A percentile compares a stretch with the other conserved stretches of the same genome.
Conservation (phyloP, 1,284 basidiomycete genomes). For the Trichosporon sp. region DNA sequence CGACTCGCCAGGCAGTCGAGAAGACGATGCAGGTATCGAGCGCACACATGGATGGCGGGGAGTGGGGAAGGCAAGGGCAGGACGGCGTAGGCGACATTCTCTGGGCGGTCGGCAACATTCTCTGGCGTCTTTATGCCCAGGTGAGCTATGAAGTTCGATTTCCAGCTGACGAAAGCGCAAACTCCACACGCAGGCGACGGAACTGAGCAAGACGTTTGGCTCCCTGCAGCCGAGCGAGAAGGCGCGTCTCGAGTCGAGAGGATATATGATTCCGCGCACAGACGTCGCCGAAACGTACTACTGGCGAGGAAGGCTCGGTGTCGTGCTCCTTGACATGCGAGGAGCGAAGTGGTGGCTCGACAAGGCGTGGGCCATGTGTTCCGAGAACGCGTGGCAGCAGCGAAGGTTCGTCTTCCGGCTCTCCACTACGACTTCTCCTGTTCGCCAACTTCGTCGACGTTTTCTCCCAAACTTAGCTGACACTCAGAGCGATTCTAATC, state of each 20-base stretch:
- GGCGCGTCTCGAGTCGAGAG: constrained; percentile 39
- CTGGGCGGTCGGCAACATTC: constrained; percentile 46
- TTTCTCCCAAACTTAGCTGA: background rate
- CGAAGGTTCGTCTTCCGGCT: constrained; percentile 32
- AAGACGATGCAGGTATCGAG: constrained; percentile 42
- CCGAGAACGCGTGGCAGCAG: constrained; percentile 41
- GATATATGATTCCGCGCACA: constrained; percentile 28
- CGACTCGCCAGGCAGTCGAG: constrained; percentile 49
- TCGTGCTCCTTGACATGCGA: constrained; percentile 48
- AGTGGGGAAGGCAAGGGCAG: constrained; percentile 31
- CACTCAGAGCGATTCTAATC: constrained; percentile 55
- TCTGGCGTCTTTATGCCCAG: constrained; percentile 50
- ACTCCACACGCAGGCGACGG: constrained; percentile 49
- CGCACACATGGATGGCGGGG: constrained; percentile 31
- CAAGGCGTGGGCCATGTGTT: constrained; percentile 43
- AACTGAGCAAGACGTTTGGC: constrained; percentile 39
- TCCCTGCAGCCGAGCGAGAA: constrained; percentile 43
- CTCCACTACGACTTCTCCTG: too few relatives aligned
- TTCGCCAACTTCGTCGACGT: too few relatives aligned
- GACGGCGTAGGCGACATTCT: constrained; percentile 43
- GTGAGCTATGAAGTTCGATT: constrained; percentile 26
- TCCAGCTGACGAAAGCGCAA: constrained; percentile 35
- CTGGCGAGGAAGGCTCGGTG: constrained; percentile 49
- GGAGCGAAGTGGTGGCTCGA: constrained; percentile 45
- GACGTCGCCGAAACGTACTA: constrained; percentile 50